Percentiles rank a stretch among this genome's conserved stretches.
These are phyloP conservation scores for Nakaseomyces glabratus DNA, from an alignment of 1,139 yeast genomes.

Conservation along the genomic window DNA sequence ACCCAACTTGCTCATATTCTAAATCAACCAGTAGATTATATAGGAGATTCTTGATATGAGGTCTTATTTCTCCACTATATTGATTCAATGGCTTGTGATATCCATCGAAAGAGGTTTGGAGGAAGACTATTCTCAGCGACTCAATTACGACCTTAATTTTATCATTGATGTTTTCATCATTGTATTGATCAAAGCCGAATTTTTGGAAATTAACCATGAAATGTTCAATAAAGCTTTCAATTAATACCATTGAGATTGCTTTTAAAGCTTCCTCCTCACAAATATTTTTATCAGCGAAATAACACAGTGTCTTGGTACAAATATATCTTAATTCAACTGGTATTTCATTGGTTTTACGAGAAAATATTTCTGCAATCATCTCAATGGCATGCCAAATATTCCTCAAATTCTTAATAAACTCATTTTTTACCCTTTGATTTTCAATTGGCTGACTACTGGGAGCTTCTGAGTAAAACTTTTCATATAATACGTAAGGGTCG, in stretches of 20 bases:
- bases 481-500: slow-evolving; percentile 64
- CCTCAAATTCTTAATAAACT: slow-evolving; percentile 68
- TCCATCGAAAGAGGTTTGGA: slow-evolving; percentile 22
- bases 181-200: slow-evolving; percentile 17
- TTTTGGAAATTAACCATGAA: slow-evolving; percentile 33
- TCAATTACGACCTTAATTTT: slow-evolving; percentile 19
- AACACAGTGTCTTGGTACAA: slow-evolving; percentile 40
- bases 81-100: slow-evolving; percentile 29
- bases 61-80: slow-evolving; percentile 26
- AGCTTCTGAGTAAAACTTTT: slow-evolving; percentile 36
- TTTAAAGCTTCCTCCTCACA: slow-evolving; percentile 36
- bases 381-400: slow-evolving; percentile 62
- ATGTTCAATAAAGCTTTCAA: slow-evolving; percentile 57
- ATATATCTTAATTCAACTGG: slow-evolving; percentile 59
- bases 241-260: slow-evolving; percentile 62
- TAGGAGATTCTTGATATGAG: slow-evolving; percentile 22
- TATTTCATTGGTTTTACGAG: slow-evolving; percentile 37
- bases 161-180: slow-evolving; percentile 7
- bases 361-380: slow-evolving; percentile 44
- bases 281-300: slow-evolving; percentile 37
- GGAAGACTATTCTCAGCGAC: slow-evolving; percentile 24
- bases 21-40: slow-evolving; percentile 25
- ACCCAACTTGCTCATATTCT: slow-evolving; percentile 25
- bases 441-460: slow-evolving; percentile 57
- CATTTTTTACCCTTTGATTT: slow-evolving; percentile 57